Evolutionary conservation across 345 rosid genomes (phyloP).

Genomic region (Mallotus nudiflorus): DNA sequence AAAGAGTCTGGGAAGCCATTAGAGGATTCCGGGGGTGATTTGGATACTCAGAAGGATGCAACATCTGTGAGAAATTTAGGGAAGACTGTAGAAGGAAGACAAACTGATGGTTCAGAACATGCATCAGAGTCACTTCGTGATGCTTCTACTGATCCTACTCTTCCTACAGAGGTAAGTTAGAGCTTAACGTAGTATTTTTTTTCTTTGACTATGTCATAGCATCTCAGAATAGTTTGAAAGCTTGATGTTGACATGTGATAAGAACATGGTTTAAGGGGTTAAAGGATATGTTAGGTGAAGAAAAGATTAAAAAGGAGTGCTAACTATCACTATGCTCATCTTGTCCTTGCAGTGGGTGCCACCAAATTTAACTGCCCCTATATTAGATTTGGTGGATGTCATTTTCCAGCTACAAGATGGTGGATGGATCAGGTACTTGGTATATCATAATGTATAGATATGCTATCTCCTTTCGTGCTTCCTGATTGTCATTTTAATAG

Average conservation of each 20-base stretch:
- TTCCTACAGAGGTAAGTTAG: constrained; percentile 78
- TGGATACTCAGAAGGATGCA: constrained; percentile 29
- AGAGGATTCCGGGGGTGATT: constrained; percentile 33
- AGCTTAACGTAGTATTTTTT: background rate
- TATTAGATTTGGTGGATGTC: constrained; percentile 87
- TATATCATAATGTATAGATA: background rate
- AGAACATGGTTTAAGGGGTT: background rate
- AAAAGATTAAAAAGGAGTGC: background rate
- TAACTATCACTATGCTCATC: constrained; percentile 3
- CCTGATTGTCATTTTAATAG: background rate
- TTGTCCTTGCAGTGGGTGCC: constrained; percentile 88
- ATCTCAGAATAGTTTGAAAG: background rate
- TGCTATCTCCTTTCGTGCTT: background rate
- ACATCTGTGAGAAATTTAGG: constrained; percentile 28
- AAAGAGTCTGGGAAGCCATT: constrained; percentile 42
- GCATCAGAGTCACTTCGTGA: constrained; percentile 42
- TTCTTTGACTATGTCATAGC: background rate
- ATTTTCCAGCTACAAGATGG: constrained; percentile 96
- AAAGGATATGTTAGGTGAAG: background rate
- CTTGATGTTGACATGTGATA: too few relatives aligned
- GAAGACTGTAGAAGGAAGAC: constrained; percentile 42
- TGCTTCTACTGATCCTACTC: constrained; percentile 41
- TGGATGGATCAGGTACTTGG: constrained; percentile 93
- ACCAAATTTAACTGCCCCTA: constrained; percentile 77
- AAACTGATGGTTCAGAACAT: constrained; percentile 36